Base-by-base conservation (phyloP, 495 filamentous ascomycete genomes). In the Aspergillus wentii region DNA sequence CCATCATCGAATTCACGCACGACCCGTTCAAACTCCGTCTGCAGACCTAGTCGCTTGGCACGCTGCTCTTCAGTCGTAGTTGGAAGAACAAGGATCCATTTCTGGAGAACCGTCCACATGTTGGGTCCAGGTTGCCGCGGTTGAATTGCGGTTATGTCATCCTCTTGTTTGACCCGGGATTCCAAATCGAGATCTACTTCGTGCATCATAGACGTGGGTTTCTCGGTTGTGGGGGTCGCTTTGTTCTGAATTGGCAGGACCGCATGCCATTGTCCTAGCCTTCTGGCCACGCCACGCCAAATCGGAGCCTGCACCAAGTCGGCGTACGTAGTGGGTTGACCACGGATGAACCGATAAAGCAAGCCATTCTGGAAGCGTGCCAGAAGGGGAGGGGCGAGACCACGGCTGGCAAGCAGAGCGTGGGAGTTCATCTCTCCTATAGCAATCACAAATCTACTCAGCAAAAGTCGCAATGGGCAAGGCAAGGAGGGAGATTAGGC, bases 331-430 rank as follows among this genome's bases (percentile, higher is more conserved):
- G 87, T 88, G 38, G 85, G 82, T 30, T 72, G 74, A 26, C 92
- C 92, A 26, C 72, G 79, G 20, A 96, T 85, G 61, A 86, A 99
- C 39, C 83, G 77, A 66, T 99, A 99, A 41, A 97, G 75, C 53
- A 99, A 83, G 41, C 92, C 92, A 59, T 99, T 99, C 40, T 89
- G 74, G 72, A 99, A 99, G 41, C 89, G 86, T 9, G 89, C 94
- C 32, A 97, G 74, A 4, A 99, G 71, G 27, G 82, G 72, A 30
- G 92, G 94, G 7, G 92, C 92, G 30, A 97, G 79, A 54, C 79
- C 76, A 51, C 84, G 69, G 46, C 75, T 78, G 56, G 88, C 85
- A 33, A 97, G 79, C 20, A 92, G 72, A 33, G 74, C 76, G 51
- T 88, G 83, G 30, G 82, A 80, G 18, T 62, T 69, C 17, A 77